Evolutionary conservation across 768 basidiomycete species (phyloP), one percentile per base, ranked within the genome.

Genomic region (Serendipita vermifera): DNA sequence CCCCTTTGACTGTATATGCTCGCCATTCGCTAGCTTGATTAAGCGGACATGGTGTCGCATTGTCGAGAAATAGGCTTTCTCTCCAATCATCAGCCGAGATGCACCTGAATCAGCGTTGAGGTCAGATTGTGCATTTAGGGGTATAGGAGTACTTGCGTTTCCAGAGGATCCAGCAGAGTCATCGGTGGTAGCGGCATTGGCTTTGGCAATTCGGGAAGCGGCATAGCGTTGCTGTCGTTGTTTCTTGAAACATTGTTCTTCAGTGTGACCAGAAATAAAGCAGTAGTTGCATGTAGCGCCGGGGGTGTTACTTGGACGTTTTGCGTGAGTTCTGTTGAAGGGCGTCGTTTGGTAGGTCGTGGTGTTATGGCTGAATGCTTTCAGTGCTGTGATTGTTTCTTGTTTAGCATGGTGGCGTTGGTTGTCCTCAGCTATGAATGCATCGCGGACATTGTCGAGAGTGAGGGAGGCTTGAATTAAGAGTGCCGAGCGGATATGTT

Each of bases 41-140:
- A 3, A 60, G 38, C 41, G 6, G 0, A 33, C 6, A 15, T 61
- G 46, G 7, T 54, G 33, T 13, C 41, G 36, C 39, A 64, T 66
- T 1, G 33, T 33, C 2, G 24, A 24, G 36, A 69, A 68, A 20
- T 59, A 59, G 1, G 11, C 3, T 15, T 54, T 4, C 24, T 65
- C 57, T 0, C 48, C 55, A 43, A 67, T 65, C 56, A 61, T 69
- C 53, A 66, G 61, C 27, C 66, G 60, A 11, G 48, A 63, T 0
- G 66, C 64, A 4, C 64, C 66, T 15, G 63, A 65, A 40, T 67
- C 62, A 3, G 53, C 31, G n/a, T n/a, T n/a, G n/a, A n/a, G n/a
- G n/a, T n/a, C n/a, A n/a, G n/a, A n/a, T n/a, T n/a, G n/a, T n/a
- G n/a, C n/a, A n/a, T n/a, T n/a, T n/a, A n/a, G n/a, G n/a, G n/a